These are phyloP conservation scores for Amanita thiersii DNA, from an alignment of 768 basidiomycete genomes.

Conservation along the genomic window DNA sequence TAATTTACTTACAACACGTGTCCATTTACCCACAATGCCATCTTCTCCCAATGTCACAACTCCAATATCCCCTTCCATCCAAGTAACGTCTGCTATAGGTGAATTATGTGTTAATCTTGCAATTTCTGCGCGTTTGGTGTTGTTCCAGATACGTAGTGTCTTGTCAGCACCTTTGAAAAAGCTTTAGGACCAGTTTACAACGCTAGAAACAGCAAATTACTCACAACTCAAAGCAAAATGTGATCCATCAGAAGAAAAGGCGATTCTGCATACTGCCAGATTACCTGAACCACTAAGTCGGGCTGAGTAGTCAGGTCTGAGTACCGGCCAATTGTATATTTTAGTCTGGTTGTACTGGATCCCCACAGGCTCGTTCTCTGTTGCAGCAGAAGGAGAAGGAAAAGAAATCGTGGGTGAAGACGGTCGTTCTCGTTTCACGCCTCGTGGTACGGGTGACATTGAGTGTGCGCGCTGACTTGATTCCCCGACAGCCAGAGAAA, in stretches of 20 bases:
- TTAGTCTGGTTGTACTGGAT: neutral
- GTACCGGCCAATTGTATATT: constrained; percentile 38
- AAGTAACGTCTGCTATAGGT: constrained; percentile 38
- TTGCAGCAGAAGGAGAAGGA: neutral
- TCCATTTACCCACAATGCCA: constrained; percentile 55
- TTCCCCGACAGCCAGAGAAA: too few relatives aligned
- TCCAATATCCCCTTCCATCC: constrained; percentile 52
- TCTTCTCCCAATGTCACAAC: constrained; percentile 50
- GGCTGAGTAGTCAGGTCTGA: constrained; percentile 26
- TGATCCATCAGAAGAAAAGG: constrained; percentile 45
- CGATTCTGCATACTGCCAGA: constrained; percentile 36
- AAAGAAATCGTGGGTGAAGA: constrained; percentile 6
- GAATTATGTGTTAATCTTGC: constrained; percentile 48
- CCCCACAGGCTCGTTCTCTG: neutral
- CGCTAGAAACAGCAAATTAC: constrained; percentile 15
- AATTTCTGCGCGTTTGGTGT: constrained; percentile 36
- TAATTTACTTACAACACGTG: constrained; percentile 34
- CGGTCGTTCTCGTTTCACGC: constrained; percentile 17
- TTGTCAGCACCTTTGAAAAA: constrained; percentile 40
- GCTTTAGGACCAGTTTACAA: neutral
- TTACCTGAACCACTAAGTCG: constrained; percentile 38
- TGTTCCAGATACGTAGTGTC: constrained; percentile 60
- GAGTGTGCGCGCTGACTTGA: neutral
- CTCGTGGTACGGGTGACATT: constrained; percentile 9
- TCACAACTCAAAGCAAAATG: constrained; percentile 51